Conservation (phyloP, 1,284 basidiomycete species). For the Apiotrichum gracile region DNA sequence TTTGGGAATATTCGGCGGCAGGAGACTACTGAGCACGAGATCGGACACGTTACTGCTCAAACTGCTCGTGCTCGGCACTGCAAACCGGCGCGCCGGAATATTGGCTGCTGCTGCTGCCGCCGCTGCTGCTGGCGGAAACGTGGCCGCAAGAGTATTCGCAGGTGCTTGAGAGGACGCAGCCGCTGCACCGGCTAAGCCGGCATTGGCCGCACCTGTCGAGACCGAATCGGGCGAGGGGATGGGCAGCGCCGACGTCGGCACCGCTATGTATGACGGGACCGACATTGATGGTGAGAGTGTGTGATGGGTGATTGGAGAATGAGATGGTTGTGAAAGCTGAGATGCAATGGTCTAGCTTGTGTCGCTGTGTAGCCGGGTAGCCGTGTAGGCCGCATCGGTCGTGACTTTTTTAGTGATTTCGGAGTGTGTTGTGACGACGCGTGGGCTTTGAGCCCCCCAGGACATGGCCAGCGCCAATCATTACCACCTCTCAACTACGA, state of each 20-base stretch:
- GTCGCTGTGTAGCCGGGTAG: too few species aligned
- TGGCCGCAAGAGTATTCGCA: background rate
- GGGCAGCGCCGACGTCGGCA: conserved; percentile 13
- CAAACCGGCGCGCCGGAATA: conserved; percentile 15
- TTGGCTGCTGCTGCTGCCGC: background rate
- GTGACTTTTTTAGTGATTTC: too few species aligned
- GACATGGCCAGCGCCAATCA: too few species aligned
- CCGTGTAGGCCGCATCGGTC: too few species aligned
- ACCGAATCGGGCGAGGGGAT: conserved; percentile 6
- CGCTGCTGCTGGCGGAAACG: conserved; percentile 12
- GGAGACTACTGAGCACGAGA: conserved; percentile 32
- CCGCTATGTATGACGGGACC: conserved; percentile 16
- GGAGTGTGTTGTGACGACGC: too few species aligned
- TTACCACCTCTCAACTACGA: too few species aligned
- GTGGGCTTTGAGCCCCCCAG: too few species aligned
- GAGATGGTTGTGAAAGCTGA: background rate
- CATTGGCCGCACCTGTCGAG: background rate
- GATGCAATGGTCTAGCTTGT: too few species aligned
- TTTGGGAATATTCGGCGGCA: conserved; percentile 41
- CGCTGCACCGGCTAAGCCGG: too few species aligned
- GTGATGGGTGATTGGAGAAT: background rate
- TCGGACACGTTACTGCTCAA: conserved; percentile 41
- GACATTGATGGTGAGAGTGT: background rate
- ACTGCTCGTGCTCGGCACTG: conserved; percentile 17
- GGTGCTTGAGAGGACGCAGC: background rate